Evolutionary conservation across 208 protist species (phyloP).

Genomic region (Wallacemonas sp.): DNA sequence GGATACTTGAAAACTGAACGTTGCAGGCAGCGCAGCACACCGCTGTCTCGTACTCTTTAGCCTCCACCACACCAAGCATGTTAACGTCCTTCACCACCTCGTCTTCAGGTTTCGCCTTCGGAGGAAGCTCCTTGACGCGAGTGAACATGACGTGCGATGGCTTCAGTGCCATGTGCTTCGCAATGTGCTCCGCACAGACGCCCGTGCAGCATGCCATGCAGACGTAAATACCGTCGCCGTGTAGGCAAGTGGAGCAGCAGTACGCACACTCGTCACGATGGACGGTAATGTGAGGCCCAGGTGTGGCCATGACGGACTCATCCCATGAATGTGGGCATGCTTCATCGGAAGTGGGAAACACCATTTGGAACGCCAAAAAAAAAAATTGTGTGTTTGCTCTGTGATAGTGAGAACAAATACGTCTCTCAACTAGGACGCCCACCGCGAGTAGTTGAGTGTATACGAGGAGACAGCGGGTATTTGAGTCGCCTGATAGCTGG

Average conservation of each 20-base stretch:
- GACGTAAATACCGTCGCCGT: constrained; percentile 68
- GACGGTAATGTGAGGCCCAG: constrained; percentile 38
- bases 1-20: constrained; percentile 38
- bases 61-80: constrained; percentile 54
- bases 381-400: not conserved
- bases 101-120: constrained; percentile 32
- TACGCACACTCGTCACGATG: constrained; percentile 90
- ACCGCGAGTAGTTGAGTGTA: too few species aligned
- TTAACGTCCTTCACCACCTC: constrained; percentile 59
- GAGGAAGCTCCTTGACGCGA: constrained; percentile 63
- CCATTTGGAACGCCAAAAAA: constrained; percentile 24
- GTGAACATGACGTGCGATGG: constrained; percentile 72
- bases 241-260: constrained; percentile 70
- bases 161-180: constrained; percentile 58
- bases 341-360: constrained; percentile 49
- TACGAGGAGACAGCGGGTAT: too few species aligned
- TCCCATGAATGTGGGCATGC: constrained; percentile 83
- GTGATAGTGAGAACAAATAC: too few species aligned
- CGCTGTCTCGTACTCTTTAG: constrained; percentile 68
- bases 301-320: constrained; percentile 45
- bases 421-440: too few species aligned
- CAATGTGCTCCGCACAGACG: constrained; percentile 72
- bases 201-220: constrained; percentile 84
- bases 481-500: too few species aligned
- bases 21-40: constrained; percentile 64